These are phyloP conservation scores for Puccinia triticina DNA, from an alignment of 1,284 basidiomycete species.

Conservation along the genomic window DNA sequence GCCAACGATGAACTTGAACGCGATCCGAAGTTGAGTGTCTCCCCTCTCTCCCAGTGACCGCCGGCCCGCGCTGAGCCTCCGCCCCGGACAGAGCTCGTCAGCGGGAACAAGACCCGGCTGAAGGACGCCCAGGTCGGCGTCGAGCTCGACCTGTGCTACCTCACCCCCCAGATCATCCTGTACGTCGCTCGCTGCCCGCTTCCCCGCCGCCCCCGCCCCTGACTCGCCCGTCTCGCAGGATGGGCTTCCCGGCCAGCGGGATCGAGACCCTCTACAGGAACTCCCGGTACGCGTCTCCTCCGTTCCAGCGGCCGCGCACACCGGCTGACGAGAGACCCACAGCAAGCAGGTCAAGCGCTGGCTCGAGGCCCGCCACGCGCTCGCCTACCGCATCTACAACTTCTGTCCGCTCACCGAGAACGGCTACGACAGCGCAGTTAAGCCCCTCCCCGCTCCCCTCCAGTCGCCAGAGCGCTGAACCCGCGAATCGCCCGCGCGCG, in stretches of 20 bases:
- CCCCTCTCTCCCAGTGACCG: too few relatives aligned
- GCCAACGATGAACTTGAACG: too few relatives aligned
- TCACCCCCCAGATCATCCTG: conserved; percentile 54
- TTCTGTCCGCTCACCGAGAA: conserved; percentile 56
- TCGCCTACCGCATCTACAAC: conserved; percentile 57
- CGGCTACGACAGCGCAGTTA: conserved; percentile 51
- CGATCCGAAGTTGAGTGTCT: too few relatives aligned
- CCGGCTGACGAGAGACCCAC: neutral
- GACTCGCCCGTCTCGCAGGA: too few relatives aligned
- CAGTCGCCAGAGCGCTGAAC: too few relatives aligned
- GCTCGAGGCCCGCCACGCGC: conserved; percentile 57
- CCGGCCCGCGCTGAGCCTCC: too few relatives aligned
- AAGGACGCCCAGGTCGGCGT: conserved; percentile 55
- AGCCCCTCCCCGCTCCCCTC: too few relatives aligned
- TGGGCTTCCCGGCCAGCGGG: conserved; percentile 58
- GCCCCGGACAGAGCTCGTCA: conserved; percentile 55
- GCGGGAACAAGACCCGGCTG: conserved; percentile 57
- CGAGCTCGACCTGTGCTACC: conserved; percentile 58
- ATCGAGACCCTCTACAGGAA: conserved; percentile 57
- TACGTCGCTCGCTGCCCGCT: neutral
- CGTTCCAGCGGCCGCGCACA: too few relatives aligned
- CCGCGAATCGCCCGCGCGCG: too few relatives aligned
- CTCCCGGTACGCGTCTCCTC: conserved; percentile 52
- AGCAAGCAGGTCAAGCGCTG: conserved; percentile 55
- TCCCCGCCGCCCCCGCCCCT: neutral